A percentile compares a stretch with the other conserved stretches of the same genome.
Evolutionary conservation across 139 green algal species (phyloP).

Genomic region (Limnomonas spitsbergensis): DNA sequence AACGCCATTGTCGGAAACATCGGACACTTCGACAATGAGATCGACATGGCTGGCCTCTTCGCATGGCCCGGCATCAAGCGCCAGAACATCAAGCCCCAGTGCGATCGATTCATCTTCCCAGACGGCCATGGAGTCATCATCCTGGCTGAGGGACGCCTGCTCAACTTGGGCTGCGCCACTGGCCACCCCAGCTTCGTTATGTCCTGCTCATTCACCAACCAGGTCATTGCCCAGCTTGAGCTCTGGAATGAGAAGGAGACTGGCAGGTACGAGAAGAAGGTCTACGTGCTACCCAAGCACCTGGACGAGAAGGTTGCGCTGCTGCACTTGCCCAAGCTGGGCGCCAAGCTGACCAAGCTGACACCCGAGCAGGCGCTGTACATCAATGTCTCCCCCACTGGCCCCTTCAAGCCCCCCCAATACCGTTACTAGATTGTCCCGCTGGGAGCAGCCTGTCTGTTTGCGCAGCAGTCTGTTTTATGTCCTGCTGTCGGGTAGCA

Average conservation of each 20-base stretch:
- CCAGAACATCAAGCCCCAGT: constrained; percentile 97
- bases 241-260: constrained; percentile 94
- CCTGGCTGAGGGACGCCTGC: constrained; percentile 96
- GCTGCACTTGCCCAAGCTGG: constrained; percentile 95
- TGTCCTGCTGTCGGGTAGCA: too few relatives aligned
- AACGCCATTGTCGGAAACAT: constrained; percentile 99
- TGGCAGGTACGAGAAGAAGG: constrained; percentile 98
- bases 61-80: constrained; percentile 87
- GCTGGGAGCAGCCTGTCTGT: too few relatives aligned
- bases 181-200: constrained; percentile 99
- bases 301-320: constrained; percentile 98
- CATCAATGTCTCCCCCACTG: constrained; percentile 91
- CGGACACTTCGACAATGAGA: constrained; percentile 99
- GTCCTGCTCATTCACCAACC: constrained; percentile 99
- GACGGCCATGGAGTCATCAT: constrained; percentile 97
- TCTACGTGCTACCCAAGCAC: constrained; percentile 99
- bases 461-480: too few relatives aligned
- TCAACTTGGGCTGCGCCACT: constrained; percentile 99
- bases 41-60: constrained; percentile 95
- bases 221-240: constrained; percentile 99
- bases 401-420: constrained; percentile 95
- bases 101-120: constrained; percentile 97
- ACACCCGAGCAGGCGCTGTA: constrained; percentile 88
- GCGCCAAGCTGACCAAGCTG: constrained; percentile 93
- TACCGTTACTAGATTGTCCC: constrained; percentile 82